phyloP scores from a whole-genome alignment of 371 early-diverging fungal species.

The Massospora cicadina region DNA sequence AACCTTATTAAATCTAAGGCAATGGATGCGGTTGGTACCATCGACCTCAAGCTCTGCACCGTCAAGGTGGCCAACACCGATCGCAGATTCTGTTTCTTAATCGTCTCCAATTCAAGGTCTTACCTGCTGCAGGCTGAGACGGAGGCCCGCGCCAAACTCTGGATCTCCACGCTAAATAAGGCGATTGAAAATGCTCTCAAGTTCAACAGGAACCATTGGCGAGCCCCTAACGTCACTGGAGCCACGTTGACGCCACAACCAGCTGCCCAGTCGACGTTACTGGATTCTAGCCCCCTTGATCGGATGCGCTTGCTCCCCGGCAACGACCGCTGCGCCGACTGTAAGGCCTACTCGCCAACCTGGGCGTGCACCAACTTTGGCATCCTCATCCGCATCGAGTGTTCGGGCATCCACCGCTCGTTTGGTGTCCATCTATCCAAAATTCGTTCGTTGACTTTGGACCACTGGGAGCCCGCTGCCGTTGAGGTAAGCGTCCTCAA shows the following conservation, averaged over 20 bases:
- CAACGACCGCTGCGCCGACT: conserved; percentile 66
- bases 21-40: conserved; percentile 12
- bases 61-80: conserved; percentile 49
- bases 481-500: conserved; percentile 26
- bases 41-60: conserved; percentile 57
- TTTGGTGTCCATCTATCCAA: conserved; percentile 84
- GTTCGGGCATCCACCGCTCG: conserved; percentile 93
- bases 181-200: conserved; percentile 38
- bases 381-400: conserved; percentile 85
- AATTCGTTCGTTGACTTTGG: conserved; percentile 66
- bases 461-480: conserved; percentile 73
- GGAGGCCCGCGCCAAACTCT: conserved; percentile 50
- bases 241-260: too few relatives aligned
- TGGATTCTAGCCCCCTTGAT: conserved; percentile 6
- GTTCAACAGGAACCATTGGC: neutral
- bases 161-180: conserved; percentile 53
- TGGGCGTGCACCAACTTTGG: conserved; percentile 93
- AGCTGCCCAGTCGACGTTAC: neutral
- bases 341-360: conserved; percentile 46
- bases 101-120: conserved; percentile 56
- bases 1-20: neutral
- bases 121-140: conserved; percentile 71
- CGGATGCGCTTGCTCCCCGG: conserved; percentile 27
- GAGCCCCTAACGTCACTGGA: neutral
- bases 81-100: conserved; percentile 66